Evolutionary conservation across 2,329 filamentous ascomycete genomes (phyloP).

Genomic region (Neonectria punicea): DNA sequence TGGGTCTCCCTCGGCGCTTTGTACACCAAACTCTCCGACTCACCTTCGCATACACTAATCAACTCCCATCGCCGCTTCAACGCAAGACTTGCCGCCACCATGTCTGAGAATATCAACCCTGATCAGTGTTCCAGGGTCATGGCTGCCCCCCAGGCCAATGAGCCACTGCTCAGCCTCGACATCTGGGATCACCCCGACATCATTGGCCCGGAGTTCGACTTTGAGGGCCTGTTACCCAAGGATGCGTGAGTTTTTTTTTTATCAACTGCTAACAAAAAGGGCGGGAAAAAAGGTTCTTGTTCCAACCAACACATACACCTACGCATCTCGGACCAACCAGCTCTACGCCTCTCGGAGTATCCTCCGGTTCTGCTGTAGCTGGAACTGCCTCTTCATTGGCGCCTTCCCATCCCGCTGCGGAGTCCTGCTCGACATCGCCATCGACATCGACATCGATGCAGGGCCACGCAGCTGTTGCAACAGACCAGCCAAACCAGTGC

Average conservation of each 20-base stretch:
- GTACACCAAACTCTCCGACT: not conserved
- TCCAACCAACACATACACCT: too few species aligned
- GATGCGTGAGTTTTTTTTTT: slow-evolving; percentile 15
- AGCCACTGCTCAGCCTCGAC: not conserved
- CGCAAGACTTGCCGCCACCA: not conserved
- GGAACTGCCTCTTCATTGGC: not conserved
- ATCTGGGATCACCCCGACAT: not conserved
- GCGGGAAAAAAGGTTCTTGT: not conserved
- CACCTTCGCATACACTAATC: not conserved
- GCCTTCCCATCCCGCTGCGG: too few species aligned
- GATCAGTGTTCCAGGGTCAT: not conserved
- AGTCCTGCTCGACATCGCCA: not conserved
- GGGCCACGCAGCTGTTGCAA: not conserved
- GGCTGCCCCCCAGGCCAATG: not conserved
- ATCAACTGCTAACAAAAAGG: slow-evolving; percentile 19
- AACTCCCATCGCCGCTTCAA: slow-evolving; percentile 14
- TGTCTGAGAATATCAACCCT: slow-evolving; percentile 4
- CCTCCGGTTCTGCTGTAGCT: too few species aligned
- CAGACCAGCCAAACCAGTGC: not conserved
- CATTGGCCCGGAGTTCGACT: not conserved
- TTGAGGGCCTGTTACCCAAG: not conserved
- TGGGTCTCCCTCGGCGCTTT: not conserved
- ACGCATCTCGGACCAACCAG: too few species aligned
- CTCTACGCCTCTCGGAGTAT: not conserved
- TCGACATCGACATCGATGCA: not conserved